These are phyloP conservation scores for Clathrospora elynae DNA, from an alignment of 2,329 filamentous ascomycete species.

Conservation along the genomic window DNA sequence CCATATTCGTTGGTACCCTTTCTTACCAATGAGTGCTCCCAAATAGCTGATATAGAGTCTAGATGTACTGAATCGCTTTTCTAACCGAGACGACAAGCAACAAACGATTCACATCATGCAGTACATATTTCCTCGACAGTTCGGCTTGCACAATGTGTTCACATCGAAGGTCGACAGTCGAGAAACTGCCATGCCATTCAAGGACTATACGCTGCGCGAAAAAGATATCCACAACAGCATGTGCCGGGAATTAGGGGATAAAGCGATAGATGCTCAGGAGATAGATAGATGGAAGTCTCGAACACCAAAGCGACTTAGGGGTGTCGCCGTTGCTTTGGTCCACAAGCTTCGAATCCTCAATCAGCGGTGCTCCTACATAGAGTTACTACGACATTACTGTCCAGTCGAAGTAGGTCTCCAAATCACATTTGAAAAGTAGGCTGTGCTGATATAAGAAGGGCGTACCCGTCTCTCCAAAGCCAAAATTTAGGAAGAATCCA, in stretches of 20 bases:
- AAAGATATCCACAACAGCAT: constrained; percentile 67
- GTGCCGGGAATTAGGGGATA: constrained; percentile 26
- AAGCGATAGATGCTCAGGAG: constrained; percentile 22
- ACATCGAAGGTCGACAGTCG: constrained; percentile 67
- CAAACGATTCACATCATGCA: constrained; percentile 78
- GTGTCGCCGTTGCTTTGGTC: constrained; percentile 64
- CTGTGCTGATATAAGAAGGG: constrained; percentile 29
- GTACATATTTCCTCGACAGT: constrained; percentile 92
- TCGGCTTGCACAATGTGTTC: constrained; percentile 91
- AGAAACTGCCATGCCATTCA: constrained; percentile 73
- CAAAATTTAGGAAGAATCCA: constrained; percentile 31
- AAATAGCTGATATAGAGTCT: constrained; percentile 18
- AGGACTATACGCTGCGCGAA: constrained; percentile 85
- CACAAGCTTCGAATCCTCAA: constrained; percentile 73
- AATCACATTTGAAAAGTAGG: background rate
- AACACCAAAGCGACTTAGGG: constrained; percentile 71
- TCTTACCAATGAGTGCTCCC: constrained; percentile 6
- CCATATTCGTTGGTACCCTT: constrained; percentile 71
- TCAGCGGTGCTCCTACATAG: constrained; percentile 75
- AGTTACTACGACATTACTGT: constrained; percentile 81
- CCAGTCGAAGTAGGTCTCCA: constrained; percentile 52
- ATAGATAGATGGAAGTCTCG: constrained; percentile 44
- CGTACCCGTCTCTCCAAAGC: constrained; percentile 32
- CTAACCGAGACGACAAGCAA: constrained; percentile 52
- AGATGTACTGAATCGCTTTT: constrained; percentile 82